phyloP scores from a whole-genome alignment of 1,284 basidiomycete species.

The Sanghuangporus sanghuang region DNA sequence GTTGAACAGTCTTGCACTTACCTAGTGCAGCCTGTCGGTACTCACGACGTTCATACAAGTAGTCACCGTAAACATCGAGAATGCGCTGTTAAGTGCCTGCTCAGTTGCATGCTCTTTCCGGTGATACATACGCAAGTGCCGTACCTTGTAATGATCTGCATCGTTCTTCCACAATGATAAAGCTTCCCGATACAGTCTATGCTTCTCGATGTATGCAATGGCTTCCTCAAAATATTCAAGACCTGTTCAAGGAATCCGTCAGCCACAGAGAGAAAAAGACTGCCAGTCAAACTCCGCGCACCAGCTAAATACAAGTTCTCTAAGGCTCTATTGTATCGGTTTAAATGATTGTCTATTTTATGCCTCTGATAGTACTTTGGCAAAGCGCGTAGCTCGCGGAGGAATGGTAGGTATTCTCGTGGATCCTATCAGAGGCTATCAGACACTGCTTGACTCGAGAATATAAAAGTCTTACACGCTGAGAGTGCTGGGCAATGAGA shows the following conservation, averaged over 20 bases:
- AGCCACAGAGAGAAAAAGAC: neutral
- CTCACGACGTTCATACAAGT: slow-evolving; percentile 81
- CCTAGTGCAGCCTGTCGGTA: slow-evolving; percentile 81
- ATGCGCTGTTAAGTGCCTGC: slow-evolving; percentile 37
- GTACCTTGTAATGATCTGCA: slow-evolving; percentile 52
- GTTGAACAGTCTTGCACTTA: slow-evolving; percentile 29
- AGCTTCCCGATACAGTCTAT: slow-evolving; percentile 75
- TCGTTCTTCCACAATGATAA: slow-evolving; percentile 69
- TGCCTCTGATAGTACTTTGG: slow-evolving; percentile 84
- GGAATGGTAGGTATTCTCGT: slow-evolving; percentile 95
- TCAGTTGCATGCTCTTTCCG: neutral
- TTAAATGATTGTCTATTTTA: slow-evolving; percentile 91
- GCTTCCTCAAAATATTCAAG: slow-evolving; percentile 73
- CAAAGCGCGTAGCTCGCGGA: slow-evolving; percentile 81
- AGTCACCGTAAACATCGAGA: slow-evolving; percentile 82
- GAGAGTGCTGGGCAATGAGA: slow-evolving; percentile 95
- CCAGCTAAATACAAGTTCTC: slow-evolving; percentile 73
- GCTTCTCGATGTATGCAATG: slow-evolving; percentile 71
- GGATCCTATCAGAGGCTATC: slow-evolving; percentile 67
- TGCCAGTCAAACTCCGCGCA: slow-evolving; percentile 22
- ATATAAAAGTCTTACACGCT: slow-evolving; percentile 58
- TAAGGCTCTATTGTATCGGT: slow-evolving; percentile 73
- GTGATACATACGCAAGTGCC: slow-evolving; percentile 19
- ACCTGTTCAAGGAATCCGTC: slow-evolving; percentile 31
- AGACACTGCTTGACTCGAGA: neutral